Conservation (phyloP, 2,329 filamentous ascomycete genomes). For the Aquanectria penicillioides region DNA sequence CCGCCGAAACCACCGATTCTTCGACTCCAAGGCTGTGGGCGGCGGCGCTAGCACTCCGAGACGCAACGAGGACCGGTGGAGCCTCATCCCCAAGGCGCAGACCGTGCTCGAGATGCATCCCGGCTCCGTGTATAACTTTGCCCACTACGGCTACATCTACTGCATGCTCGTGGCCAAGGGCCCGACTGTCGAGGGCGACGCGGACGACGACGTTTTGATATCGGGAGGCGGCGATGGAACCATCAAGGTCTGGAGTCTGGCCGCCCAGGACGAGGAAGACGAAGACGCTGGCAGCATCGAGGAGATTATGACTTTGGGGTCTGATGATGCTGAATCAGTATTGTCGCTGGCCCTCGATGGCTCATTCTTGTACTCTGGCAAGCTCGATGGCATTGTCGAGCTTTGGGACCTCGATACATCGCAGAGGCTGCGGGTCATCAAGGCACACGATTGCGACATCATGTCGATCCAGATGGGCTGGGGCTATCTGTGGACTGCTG, state of each 20-base stretch:
- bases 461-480: conserved; percentile 88
- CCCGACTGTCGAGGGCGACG: conserved; percentile 71
- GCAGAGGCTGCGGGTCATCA: conserved; percentile 88
- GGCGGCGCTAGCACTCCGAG: conserved; percentile 83
- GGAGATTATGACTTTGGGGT: conserved; percentile 73
- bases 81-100: conserved; percentile 62
- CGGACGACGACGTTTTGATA: conserved; percentile 82
- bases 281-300: conserved; percentile 68
- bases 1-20: conserved; percentile 85
- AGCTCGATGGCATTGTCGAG: conserved; percentile 87
- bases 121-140: conserved; percentile 85
- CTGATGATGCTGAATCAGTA: conserved; percentile 70
- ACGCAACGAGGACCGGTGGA: conserved; percentile 69
- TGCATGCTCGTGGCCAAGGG: conserved; percentile 90
- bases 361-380: conserved; percentile 91
- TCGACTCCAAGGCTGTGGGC: conserved; percentile 88
- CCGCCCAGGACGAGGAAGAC: conserved; percentile 47
- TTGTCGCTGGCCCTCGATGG: conserved; percentile 88
- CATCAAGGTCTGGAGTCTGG: conserved; percentile 90
- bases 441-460: conserved; percentile 81
- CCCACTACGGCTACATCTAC: conserved; percentile 95
- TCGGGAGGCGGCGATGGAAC: conserved; percentile 94
- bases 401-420: conserved; percentile 97
- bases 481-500: conserved; percentile 86
- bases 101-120: conserved; percentile 81